A percentile compares a stretch with the other conserved stretches of the same genome.
Evolutionary conservation across 1,284 basidiomycete species (phyloP).

Genomic region (Ustilago trichophora): DNA sequence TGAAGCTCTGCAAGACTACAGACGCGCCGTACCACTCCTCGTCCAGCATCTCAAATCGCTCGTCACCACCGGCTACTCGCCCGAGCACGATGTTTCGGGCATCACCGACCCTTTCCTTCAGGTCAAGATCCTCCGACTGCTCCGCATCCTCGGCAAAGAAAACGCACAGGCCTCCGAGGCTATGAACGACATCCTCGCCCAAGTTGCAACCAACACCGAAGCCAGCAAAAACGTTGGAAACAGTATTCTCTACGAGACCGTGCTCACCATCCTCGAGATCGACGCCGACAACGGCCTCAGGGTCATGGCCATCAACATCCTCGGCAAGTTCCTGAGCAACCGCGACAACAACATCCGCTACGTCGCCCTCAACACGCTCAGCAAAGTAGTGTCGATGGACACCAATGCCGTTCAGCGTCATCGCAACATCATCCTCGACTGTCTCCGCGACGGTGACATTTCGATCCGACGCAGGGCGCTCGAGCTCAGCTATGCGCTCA

Average conservation of each 20-base stretch:
- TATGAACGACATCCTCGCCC: conserved; percentile 98
- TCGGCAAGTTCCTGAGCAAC: conserved; percentile 97
- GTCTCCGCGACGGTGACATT: conserved; percentile 96
- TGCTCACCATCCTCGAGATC: conserved; percentile 96
- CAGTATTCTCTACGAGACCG: conserved; percentile 96
- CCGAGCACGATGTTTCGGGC: conserved; percentile 98
- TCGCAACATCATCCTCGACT: conserved; percentile 96
- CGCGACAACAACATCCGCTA: conserved; percentile 98
- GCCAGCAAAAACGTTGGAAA: conserved; percentile 98
- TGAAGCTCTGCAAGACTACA: conserved; percentile 81
- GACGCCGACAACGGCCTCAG: conserved; percentile 94
- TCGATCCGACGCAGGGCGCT: conserved; percentile 96
- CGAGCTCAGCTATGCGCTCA: conserved; percentile 95
- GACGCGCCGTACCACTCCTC: conserved; percentile 89
- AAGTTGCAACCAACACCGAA: conserved; percentile 99
- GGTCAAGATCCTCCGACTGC: conserved; percentile 92
- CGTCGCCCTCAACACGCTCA: conserved; percentile 96
- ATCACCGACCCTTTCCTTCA: conserved; percentile 99
- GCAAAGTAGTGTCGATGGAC: conserved; percentile 97
- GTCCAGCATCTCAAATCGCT: conserved; percentile 95
- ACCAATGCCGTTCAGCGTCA: conserved; percentile 98
- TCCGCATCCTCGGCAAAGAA: conserved; percentile 85
- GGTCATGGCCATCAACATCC: conserved; percentile 99
- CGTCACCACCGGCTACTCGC: conserved; percentile 95
- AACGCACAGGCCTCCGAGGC: conserved; percentile 85